phyloP scores from a whole-genome alignment of 768 basidiomycete species.

The Russula olivacea region DNA sequence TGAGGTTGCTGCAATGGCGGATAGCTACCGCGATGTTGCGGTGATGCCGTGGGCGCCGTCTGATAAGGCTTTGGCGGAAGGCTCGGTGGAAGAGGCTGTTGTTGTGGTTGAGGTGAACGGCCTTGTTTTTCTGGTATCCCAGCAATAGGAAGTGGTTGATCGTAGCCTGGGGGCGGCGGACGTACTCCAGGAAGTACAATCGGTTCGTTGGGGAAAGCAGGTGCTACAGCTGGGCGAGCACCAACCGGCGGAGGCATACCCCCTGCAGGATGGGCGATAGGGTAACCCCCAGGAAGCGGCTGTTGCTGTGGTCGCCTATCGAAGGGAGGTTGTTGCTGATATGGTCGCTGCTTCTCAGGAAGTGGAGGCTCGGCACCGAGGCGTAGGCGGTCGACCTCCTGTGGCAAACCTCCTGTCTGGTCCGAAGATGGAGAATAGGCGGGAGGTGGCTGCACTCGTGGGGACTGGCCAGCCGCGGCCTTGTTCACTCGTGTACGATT shows the following conservation, averaged over 20 bases:
- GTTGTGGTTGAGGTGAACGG: constrained; percentile 16
- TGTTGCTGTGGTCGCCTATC: constrained; percentile 25
- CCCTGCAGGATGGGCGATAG: constrained; percentile 27
- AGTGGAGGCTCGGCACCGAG: constrained; percentile 26
- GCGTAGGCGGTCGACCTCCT: constrained; percentile 28
- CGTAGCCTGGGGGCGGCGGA: constrained; percentile 18
- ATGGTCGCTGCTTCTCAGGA: constrained; percentile 26
- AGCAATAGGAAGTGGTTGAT: constrained; percentile 14
- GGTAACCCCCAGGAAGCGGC: constrained; percentile 24
- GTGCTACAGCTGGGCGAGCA: constrained; percentile 35
- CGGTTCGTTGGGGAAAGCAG: constrained; percentile 35
- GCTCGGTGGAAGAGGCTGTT: constrained; percentile 21
- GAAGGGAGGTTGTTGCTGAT: constrained; percentile 24
- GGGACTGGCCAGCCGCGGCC: constrained; percentile 36
- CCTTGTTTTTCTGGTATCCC: constrained; percentile 13
- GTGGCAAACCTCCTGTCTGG: constrained; percentile 25
- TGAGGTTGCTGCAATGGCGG: constrained; percentile 9
- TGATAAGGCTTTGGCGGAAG: constrained; percentile 20
- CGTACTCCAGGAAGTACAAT: constrained; percentile 28
- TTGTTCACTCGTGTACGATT: constrained; percentile 60
- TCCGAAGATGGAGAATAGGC: constrained; percentile 31
- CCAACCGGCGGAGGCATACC: constrained; percentile 34
- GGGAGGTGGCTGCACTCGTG: constrained; percentile 32
- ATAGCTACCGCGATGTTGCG: constrained; percentile 17
- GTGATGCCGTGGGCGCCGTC: neutral